Evolutionary conservation across 148 eudicot species (phyloP).

Genomic region (Rhododendron henanense): DNA sequence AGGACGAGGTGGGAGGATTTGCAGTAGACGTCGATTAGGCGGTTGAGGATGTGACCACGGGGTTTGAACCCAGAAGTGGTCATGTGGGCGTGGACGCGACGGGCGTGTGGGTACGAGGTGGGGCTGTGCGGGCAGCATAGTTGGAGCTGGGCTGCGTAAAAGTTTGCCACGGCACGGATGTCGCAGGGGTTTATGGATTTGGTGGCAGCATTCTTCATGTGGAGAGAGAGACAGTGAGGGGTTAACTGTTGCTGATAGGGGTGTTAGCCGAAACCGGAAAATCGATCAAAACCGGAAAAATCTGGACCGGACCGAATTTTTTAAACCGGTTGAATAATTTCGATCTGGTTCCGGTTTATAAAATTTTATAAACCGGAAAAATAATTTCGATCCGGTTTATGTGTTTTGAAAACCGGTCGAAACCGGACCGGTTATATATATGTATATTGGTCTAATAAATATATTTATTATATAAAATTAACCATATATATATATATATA

Average conservation of each 20-base stretch:
- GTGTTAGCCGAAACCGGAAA: too few species aligned
- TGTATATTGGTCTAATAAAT: too few species aligned
- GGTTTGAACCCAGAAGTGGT: conserved; percentile 64
- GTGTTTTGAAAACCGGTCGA: too few species aligned
- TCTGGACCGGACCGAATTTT: too few species aligned
- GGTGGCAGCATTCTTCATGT: conserved; percentile 21
- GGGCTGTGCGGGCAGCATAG: conserved; percentile 45
- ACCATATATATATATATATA: too few species aligned
- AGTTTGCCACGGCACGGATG: conserved; percentile 43
- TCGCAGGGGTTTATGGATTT: conserved; percentile 23
- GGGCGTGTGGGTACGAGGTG: conserved; percentile 35
- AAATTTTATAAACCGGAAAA: too few species aligned
- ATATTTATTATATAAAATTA: too few species aligned
- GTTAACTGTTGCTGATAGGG: neutral
- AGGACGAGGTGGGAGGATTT: conserved; percentile 32
- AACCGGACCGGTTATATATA: too few species aligned
- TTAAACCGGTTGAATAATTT: too few species aligned
- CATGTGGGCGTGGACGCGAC: conserved; percentile 68
- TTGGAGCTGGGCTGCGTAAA: conserved; percentile 56
- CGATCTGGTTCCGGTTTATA: too few species aligned
- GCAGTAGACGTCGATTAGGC: conserved; percentile 45
- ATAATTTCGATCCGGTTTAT: too few species aligned
- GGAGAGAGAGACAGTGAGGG: neutral
- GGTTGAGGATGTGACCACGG: conserved; percentile 50
- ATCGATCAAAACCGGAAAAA: too few species aligned